Evolutionary conservation across 108 stramenopile species (phyloP).

Genomic region (Nitzschia sp.): DNA sequence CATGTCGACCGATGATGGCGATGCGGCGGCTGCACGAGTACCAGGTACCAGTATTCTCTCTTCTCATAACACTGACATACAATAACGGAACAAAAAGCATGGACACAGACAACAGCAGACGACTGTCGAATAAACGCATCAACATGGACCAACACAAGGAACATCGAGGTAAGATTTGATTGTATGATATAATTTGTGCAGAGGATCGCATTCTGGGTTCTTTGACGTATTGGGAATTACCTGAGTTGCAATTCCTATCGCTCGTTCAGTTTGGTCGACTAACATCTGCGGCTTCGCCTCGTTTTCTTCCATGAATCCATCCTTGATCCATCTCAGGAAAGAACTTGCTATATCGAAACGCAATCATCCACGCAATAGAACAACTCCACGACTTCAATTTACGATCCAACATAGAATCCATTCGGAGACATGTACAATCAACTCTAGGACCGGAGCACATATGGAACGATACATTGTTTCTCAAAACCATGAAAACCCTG

Average conservation of each 20-base stretch:
- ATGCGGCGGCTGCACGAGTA: no score
- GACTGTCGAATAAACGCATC: not conserved
- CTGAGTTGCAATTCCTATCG: no score
- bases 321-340: not conserved
- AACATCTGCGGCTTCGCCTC: no score
- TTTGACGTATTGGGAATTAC: no score
- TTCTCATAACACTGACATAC: no score
- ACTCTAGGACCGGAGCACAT: constrained; percentile 7
- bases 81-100: not conserved
- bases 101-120: not conserved
- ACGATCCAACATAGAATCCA: constrained; percentile 32
- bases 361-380: constrained; percentile 36
- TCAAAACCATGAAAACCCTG: constrained; percentile 32
- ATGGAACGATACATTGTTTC: constrained; percentile 37
- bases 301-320: no score
- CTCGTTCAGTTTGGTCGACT: no score
- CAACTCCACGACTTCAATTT: constrained; percentile 27
- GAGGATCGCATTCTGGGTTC: no score
- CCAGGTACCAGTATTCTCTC: no score
- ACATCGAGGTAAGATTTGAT: constrained; percentile 2
- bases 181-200: no score
- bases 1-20: no score
- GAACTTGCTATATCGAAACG: constrained; percentile 20
- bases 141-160: not conserved
- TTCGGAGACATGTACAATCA: constrained; percentile 22